phyloP scores from a whole-genome alignment of 2,329 filamentous ascomycete species.

The Calonectria pauciramosa region DNA sequence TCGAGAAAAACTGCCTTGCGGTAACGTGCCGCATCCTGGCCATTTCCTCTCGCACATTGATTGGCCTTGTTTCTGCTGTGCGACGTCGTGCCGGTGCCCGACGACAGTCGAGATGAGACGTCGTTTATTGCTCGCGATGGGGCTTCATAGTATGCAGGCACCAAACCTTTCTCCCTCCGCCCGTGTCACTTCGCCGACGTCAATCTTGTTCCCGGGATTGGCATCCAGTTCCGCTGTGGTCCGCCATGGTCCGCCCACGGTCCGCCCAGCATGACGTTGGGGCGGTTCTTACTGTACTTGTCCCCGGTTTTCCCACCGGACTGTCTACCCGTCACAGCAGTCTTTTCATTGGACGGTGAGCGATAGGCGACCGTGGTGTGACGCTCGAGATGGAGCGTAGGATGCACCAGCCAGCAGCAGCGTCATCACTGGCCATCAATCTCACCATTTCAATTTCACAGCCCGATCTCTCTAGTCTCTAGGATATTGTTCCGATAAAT shows the following conservation, averaged over 20 bases:
- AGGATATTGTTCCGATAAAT: not conserved
- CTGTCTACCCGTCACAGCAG: not conserved
- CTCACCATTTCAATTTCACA: not conserved
- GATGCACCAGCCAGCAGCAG: not conserved
- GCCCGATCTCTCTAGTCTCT: not conserved
- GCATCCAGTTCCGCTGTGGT: conserved; percentile 15
- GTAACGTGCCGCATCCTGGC: conserved; percentile 19
- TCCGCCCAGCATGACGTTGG: conserved; percentile 33
- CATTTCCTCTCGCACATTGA: conserved; percentile 1
- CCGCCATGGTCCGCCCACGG: conserved; percentile 17
- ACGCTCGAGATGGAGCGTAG: not conserved
- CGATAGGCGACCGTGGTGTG: conserved; percentile 28
- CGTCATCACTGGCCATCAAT: not conserved
- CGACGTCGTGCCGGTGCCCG: conserved; percentile 17
- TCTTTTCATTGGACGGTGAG: conserved; percentile 35
- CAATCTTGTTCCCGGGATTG: not conserved
- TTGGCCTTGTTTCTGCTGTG: not conserved
- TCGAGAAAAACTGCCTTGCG: conserved; percentile 32
- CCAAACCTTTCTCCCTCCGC: conserved; percentile 1
- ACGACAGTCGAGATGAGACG: conserved; percentile 16
- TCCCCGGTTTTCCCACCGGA: conserved; percentile 28
- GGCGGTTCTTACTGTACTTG: conserved; percentile 13
- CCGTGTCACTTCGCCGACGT: not conserved
- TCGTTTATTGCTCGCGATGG: not conserved
- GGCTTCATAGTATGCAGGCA: not conserved